Percentiles rank a stretch among this genome's conserved stretches.
phyloP scores from a whole-genome alignment of 257 asterid genomes.

The Echites panduratus region DNA sequence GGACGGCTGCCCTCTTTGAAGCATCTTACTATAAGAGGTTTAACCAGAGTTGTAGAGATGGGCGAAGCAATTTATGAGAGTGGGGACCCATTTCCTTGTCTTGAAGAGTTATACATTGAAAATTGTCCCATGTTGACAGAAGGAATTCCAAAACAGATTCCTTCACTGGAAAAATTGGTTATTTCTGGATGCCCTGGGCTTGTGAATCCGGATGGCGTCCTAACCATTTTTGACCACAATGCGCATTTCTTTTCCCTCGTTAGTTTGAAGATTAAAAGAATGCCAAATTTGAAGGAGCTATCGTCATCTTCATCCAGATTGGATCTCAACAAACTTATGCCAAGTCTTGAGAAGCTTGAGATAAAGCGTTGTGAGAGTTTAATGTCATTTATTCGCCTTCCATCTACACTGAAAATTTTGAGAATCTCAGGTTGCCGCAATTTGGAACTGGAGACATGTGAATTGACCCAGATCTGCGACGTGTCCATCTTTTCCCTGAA shows the following conservation, averaged over 20 bases:
- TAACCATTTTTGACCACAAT: not conserved
- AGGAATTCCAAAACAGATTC: constrained; percentile 6
- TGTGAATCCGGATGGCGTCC: not conserved
- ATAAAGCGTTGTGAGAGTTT: not conserved
- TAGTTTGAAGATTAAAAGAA: not conserved
- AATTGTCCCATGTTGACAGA: constrained; percentile 9
- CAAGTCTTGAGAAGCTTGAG: not conserved
- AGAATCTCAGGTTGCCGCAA: fast-evolving
- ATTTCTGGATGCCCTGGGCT: not conserved
- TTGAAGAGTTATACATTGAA: not conserved
- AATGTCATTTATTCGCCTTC: not conserved
- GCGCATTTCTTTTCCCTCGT: not conserved
- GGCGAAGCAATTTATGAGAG: constrained; percentile 6
- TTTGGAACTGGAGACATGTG: not conserved
- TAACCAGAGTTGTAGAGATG: not conserved
- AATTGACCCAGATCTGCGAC: too few species aligned
- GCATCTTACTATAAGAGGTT: not conserved
- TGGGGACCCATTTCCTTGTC: not conserved
- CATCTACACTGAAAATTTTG: not conserved
- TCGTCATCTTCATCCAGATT: not conserved
- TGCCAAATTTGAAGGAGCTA: constrained; percentile 8
- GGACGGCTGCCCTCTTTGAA: constrained; percentile 11
- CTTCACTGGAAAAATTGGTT: too few species aligned
- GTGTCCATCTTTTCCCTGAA: too few species aligned
- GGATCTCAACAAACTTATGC: not conserved